Evolutionary conservation across 179 eudicot genomes (phyloP).

Genomic region (Corrigiola litoralis): DNA sequence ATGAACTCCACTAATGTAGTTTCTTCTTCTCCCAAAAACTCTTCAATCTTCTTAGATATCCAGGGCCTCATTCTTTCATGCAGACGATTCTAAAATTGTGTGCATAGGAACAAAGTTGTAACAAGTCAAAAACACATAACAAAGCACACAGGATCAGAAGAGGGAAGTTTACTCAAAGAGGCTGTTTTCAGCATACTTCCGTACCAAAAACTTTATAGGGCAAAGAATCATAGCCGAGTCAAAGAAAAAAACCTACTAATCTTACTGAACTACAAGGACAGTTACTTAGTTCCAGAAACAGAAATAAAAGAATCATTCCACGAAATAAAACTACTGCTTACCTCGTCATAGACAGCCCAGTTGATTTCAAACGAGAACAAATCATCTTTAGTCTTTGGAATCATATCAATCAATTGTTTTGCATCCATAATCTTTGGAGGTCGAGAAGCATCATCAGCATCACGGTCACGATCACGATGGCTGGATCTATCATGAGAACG

Average conservation of each 20-base stretch:
- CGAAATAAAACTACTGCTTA: slow-evolving; percentile 13
- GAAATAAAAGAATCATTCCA: neutral
- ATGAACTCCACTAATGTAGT: slow-evolving; percentile 81
- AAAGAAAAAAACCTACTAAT: neutral
- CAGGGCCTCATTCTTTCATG: slow-evolving; percentile 95
- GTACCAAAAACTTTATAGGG: no score
- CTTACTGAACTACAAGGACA: neutral
- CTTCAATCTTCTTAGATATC: slow-evolving; percentile 91
- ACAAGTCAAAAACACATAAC: neutral
- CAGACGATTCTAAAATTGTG: slow-evolving; percentile 53
- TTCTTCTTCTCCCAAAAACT: slow-evolving; percentile 93
- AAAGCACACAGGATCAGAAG: neutral
- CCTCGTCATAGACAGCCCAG: slow-evolving; percentile 93
- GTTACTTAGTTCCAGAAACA: neutral
- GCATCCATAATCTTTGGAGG: slow-evolving; percentile 74
- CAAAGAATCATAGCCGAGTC: no score
- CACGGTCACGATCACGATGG: slow-evolving; percentile 60
- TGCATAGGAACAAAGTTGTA: neutral
- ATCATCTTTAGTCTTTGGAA: slow-evolving; percentile 97
- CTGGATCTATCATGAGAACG: slow-evolving; percentile 70
- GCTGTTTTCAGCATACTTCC: no score
- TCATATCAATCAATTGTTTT: slow-evolving; percentile 90
- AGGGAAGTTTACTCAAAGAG: no score
- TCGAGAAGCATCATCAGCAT: slow-evolving; percentile 42
- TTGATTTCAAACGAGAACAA: slow-evolving; percentile 81